phyloP scores from a whole-genome alignment of 164 flowering plant genomes.

The Stephania japonica region DNA sequence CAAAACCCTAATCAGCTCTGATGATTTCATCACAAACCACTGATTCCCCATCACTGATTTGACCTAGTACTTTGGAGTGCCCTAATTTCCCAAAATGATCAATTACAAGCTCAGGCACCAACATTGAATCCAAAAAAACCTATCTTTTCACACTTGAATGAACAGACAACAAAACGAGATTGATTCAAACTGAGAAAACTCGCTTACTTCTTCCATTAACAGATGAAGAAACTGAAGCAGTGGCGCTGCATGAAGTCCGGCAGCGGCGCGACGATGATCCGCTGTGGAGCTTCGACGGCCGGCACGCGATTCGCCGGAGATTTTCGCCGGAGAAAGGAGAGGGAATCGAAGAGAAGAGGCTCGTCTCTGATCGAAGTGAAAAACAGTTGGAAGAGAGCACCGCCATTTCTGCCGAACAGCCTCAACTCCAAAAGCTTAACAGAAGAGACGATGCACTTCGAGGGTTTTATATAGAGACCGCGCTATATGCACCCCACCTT shows the following conservation, averaged over 20 bases:
- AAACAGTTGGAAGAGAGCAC: slow-evolving; percentile 32
- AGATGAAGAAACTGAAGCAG: slow-evolving; percentile 27
- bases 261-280: slow-evolving; percentile 19
- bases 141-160: too few relatives aligned
- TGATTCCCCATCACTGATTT: too few relatives aligned
- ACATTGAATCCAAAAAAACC: background rate
- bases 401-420: slow-evolving; percentile 19
- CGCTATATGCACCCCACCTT: too few relatives aligned
- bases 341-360: slow-evolving; percentile 25
- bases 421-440: background rate
- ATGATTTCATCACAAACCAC: too few relatives aligned
- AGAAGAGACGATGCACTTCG: background rate
- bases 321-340: slow-evolving; percentile 28
- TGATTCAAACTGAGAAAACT: background rate
- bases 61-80: background rate
- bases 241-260: slow-evolving; percentile 28
- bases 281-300: slow-evolving; percentile 5
- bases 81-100: background rate
- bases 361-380: slow-evolving; percentile 21
- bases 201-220: slow-evolving; percentile 28
- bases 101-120: background rate
- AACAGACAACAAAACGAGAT: too few relatives aligned
- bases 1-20: too few relatives aligned
- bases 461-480: background rate
- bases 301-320: slow-evolving; percentile 12